Percentiles rank a stretch among this genome's conserved stretches.
These are phyloP conservation scores for Dunaliella primolecta DNA, from an alignment of 139 green algal species.

Conservation along the genomic window DNA sequence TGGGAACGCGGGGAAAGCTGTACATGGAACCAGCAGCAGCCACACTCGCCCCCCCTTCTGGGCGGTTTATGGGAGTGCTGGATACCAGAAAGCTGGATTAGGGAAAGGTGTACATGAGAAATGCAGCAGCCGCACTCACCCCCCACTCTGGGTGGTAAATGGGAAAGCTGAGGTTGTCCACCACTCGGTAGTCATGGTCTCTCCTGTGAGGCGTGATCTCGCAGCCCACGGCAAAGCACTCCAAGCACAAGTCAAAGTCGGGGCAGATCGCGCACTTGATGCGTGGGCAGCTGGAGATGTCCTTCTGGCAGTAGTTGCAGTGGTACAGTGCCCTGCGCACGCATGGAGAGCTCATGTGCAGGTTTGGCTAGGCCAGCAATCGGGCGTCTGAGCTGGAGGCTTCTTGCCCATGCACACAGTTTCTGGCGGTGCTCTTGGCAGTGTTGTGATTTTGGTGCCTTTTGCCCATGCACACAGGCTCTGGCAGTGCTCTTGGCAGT, in stretches of 20 bases:
- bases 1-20: no score
- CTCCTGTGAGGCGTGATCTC: conserved; percentile 76
- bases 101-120: no score
- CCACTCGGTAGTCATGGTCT: conserved; percentile 78
- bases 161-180: conserved; percentile 93
- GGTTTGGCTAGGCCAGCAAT: not conserved
- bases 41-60: no score
- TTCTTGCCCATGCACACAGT: not conserved
- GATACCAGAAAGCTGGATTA: no score
- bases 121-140: no score
- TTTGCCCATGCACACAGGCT: not conserved
- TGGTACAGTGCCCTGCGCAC: conserved; percentile 77
- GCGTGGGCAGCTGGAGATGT: conserved; percentile 79
- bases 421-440: not conserved
- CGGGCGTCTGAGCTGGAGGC: no score
- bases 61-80: no score
- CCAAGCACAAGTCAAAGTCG: conserved; percentile 94
- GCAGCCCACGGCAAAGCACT: conserved; percentile 93
- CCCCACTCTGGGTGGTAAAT: conserved; percentile 87
- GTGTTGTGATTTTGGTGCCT: not conserved
- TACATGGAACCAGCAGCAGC: no score
- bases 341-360: not conserved
- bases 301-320: conserved; percentile 93
- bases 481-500: not conserved
- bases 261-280: conserved; percentile 91